Evolutionary conservation across 495 filamentous ascomycete genomes (phyloP).

Genomic region (Xylaria nigripes): DNA sequence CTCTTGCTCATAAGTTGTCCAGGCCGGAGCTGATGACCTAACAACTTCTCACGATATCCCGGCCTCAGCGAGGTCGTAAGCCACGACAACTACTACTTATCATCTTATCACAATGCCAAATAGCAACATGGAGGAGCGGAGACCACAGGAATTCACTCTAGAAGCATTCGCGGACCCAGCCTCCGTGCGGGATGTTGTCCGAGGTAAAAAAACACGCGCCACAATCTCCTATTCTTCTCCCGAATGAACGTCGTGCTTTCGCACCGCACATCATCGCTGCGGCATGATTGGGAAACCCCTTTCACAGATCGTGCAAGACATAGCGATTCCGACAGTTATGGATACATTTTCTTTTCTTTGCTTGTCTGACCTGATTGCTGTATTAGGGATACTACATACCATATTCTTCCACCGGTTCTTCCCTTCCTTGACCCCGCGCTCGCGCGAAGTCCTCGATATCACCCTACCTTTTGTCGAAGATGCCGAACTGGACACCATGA

Average conservation of each 20-base stretch:
- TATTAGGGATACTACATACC: slow-evolving; percentile 78
- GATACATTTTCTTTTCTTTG: too few relatives aligned
- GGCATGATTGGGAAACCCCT: neutral
- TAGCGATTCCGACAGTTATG: neutral
- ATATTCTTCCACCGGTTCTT: slow-evolving; percentile 99
- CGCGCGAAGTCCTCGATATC: slow-evolving; percentile 84
- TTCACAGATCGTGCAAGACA: neutral
- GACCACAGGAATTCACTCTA: slow-evolving; percentile 72
- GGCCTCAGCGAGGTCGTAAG: slow-evolving; percentile 8
- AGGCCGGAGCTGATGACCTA: slow-evolving; percentile 1
- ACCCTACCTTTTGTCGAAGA: slow-evolving; percentile 87
- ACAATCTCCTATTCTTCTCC: slow-evolving; percentile 4
- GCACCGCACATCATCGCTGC: slow-evolving; percentile 2
- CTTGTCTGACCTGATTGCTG: neutral
- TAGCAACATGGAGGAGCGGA: slow-evolving; percentile 42
- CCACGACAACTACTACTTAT: neutral
- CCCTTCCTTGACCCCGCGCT: slow-evolving; percentile 71
- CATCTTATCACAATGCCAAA: neutral
- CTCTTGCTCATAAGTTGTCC: neutral
- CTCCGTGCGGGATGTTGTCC: slow-evolving; percentile 81
- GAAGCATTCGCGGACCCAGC: slow-evolving; percentile 76
- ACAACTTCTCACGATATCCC: slow-evolving; percentile 8
- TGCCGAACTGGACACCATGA: slow-evolving; percentile 80
- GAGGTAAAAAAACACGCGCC: slow-evolving; percentile 53
- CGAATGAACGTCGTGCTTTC: slow-evolving; percentile 9